phyloP scores from a whole-genome alignment of 225 moss, liverwort and hornwort genomes.

The Straminergon stramineum region DNA sequence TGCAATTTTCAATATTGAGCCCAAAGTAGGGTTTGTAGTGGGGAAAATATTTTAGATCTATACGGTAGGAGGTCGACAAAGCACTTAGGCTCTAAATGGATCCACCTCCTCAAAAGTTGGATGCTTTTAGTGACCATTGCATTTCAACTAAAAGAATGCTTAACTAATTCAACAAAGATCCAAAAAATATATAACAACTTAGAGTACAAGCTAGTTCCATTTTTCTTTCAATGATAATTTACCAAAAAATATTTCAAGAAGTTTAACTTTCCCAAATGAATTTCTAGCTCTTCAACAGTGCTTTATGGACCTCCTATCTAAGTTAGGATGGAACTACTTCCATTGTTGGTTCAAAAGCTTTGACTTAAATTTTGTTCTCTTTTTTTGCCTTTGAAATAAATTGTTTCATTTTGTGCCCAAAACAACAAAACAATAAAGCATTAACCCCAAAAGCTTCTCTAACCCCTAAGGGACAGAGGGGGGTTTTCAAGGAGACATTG shows the following conservation, averaged over 20 bases:
- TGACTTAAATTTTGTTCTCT: rapidly evolving
- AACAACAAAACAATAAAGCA: rapidly evolving
- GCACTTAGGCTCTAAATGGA: rapidly evolving
- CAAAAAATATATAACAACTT: neutral
- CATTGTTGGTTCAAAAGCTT: neutral
- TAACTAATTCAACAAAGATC: neutral
- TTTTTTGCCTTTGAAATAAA: neutral
- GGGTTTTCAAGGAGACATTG: too few relatives aligned
- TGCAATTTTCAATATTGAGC: too few relatives aligned
- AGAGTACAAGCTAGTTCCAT: rapidly evolving
- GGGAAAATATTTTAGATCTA: rapidly evolving
- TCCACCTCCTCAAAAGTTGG: rapidly evolving
- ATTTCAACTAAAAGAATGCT: neutral
- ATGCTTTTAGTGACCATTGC: rapidly evolving
- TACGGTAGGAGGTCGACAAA: too few relatives aligned
- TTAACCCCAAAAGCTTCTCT: too few relatives aligned
- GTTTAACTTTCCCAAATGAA: too few relatives aligned
- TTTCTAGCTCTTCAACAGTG: neutral
- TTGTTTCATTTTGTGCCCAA: neutral
- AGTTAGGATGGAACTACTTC: rapidly evolving
- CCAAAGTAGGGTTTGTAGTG: rapidly evolving
- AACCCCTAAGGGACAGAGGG: too few relatives aligned
- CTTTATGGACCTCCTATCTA: neutral
- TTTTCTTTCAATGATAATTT: too few relatives aligned
- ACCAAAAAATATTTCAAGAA: neutral